phyloP scores from a whole-genome alignment of 2,329 filamentous ascomycete species.

The Metarhizium sp. region DNA sequence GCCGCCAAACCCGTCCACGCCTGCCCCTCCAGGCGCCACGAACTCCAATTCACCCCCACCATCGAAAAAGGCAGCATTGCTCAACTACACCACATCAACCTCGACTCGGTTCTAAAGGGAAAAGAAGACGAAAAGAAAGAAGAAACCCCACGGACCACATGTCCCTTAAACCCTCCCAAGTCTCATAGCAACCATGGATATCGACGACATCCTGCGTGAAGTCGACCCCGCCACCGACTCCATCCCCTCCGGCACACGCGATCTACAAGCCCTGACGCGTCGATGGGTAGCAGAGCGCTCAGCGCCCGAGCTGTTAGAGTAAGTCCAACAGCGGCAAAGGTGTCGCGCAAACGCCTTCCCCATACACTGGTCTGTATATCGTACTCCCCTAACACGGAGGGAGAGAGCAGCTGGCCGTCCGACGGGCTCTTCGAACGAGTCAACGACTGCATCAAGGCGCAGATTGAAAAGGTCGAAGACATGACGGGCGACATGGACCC shows the following conservation, averaged over 20 bases:
- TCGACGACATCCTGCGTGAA: constrained; percentile 69
- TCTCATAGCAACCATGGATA: constrained; percentile 49
- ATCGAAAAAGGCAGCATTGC: too few species aligned
- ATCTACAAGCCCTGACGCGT: constrained; percentile 82
- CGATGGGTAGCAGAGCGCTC: constrained; percentile 90
- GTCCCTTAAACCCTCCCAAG: background rate
- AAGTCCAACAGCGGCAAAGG: constrained; percentile 21
- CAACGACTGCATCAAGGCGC: constrained; percentile 59
- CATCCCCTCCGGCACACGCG: constrained; percentile 52
- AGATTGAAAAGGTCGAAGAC: constrained; percentile 64
- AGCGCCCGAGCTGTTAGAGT: constrained; percentile 80
- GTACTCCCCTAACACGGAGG: background rate
- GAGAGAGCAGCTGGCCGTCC: constrained; percentile 48
- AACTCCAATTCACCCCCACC: too few species aligned
- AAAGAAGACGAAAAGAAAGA: too few species aligned
- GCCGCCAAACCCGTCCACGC: too few species aligned
- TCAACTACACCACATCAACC: background rate
- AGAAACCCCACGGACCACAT: background rate
- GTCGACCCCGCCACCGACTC: constrained; percentile 52
- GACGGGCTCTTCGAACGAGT: constrained; percentile 73
- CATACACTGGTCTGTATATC: background rate
- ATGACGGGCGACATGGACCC: constrained; percentile 82
- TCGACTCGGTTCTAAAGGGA: background rate
- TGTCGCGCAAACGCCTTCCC: background rate
- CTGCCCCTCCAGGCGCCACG: too few species aligned